Evolutionary conservation across 805 yeast species (phyloP), one percentile per base, ranked within the genome.

Genomic region (Saccharomycopsis selenospora): DNA sequence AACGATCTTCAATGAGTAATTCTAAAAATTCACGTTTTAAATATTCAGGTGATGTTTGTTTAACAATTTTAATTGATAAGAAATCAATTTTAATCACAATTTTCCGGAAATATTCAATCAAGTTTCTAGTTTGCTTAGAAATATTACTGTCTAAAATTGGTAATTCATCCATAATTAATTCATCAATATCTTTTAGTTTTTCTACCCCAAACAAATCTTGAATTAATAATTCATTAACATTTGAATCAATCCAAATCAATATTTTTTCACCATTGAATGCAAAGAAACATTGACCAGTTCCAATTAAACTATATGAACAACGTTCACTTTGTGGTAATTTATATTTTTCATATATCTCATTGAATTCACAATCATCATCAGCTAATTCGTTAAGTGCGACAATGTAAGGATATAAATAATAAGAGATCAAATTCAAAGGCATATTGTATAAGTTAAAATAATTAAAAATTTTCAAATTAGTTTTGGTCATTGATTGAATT

Each of bases 331-430:
- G 66, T 2, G 83, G 95, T 63, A 57, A 47, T 61, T 74, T 55
- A 55, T 63, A 57, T 17, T 68, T 65, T 42, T 65, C 65, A 54
- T 75, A 76, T 46, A 47, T 43, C 17, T 50, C 50, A 11, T 47
- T 27, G 24, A 60, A 66, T 4, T 68, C 67, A 40, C 80, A 79
- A 53, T 86, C 95, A 1, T 66, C 67, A 7, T 76, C 82, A 2
- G 66, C 65, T 50, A 86, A 63, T 2, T 76, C 71, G 61, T 89
- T 95, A 23, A 91, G 63, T 36, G 85, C 85, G 27, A 85, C 71
- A 48, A 91, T 68, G 8, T 84, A 79, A 1, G 99, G 98, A 59
- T 90, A 93, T 33, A 93, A 69, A 53, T 78, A 80, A 51, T 75
- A 75, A 20, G 80, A 67, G 18, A 90, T 67, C 45, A 72, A 71